These are phyloP conservation scores for Candida pseudocylindracea DNA, from an alignment of 1,139 yeast species.

Conservation along the genomic window DNA sequence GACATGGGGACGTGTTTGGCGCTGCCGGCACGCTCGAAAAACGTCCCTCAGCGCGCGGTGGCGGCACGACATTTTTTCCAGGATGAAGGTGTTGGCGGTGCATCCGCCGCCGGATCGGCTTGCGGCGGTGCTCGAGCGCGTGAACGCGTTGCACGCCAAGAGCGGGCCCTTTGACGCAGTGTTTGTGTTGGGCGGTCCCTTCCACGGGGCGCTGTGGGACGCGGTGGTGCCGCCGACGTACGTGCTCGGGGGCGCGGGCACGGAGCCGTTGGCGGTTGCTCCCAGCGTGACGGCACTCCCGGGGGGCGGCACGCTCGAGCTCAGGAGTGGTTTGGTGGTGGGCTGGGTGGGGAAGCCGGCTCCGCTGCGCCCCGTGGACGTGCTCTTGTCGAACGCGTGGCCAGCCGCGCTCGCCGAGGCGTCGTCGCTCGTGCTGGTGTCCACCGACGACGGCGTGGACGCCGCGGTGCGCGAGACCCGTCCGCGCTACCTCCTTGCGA, in stretches of 20 bases:
- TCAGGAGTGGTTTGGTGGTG: conserved; percentile 21
- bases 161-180: conserved; percentile 46
- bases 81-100: conserved; percentile 14
- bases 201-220: conserved; percentile 7
- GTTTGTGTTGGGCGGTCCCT: conserved; percentile 25
- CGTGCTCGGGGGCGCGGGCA: conserved; percentile 6
- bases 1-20: no score
- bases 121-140: conserved; percentile 20
- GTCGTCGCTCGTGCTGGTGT: conserved; percentile 16
- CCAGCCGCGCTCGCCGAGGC: conserved; percentile 24
- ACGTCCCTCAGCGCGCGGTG: no score
- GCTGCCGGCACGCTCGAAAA: no score
- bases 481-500: conserved; percentile 40
- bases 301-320: conserved; percentile 20
- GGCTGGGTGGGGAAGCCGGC: background rate
- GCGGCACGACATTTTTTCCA: background rate
- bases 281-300: conserved; percentile 6
- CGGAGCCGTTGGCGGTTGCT: conserved; percentile 5
- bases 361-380: conserved; percentile 14
- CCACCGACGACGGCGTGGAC: conserved; percentile 12
- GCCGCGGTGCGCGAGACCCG: conserved; percentile 15
- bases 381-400: conserved; percentile 40
- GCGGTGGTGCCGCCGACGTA: conserved; percentile 10
- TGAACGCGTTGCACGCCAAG: conserved; percentile 24
- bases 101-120: conserved; percentile 20